Evolutionary conservation across 148 eudicot species (phyloP).

Genomic region (Rhododendron molle): DNA sequence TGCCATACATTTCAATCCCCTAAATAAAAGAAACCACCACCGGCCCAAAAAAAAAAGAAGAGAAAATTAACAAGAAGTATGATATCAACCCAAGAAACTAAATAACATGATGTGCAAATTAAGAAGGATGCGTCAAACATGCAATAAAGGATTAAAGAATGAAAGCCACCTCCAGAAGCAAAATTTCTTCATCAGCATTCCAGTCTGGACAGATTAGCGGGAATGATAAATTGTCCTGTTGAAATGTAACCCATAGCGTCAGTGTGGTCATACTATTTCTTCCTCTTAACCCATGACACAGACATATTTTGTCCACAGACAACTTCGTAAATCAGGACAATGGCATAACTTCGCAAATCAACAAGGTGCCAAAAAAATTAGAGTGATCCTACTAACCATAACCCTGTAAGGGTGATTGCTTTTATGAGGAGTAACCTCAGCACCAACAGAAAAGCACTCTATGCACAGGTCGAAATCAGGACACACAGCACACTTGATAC

Average conservation of each 20-base stretch:
- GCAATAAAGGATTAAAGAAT: conserved; percentile 1
- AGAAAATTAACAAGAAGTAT: neutral
- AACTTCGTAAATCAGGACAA: neutral
- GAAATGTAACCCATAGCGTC: neutral
- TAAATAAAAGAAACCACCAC: conserved; percentile 13
- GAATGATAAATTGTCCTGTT: conserved; percentile 66
- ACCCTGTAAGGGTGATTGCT: conserved; percentile 68
- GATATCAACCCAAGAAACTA: neutral
- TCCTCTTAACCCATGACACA: neutral
- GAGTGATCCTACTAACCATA: conserved; percentile 41
- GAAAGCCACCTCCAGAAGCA: conserved; percentile 57
- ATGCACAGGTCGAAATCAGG: conserved; percentile 67
- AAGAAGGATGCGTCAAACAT: neutral
- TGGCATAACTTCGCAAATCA: neutral
- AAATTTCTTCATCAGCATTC: conserved; percentile 78
- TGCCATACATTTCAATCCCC: conserved; percentile 89
- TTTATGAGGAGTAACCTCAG: conserved; percentile 63
- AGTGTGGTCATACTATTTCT: neutral
- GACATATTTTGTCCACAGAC: neutral
- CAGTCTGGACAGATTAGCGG: conserved; percentile 64
- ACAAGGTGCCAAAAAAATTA: neutral
- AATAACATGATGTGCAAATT: neutral
- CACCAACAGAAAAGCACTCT: conserved; percentile 76
- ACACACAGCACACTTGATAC: conserved; percentile 66
- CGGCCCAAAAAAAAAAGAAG: neutral